Percentiles rank a stretch among this genome's conserved stretches.
Evolutionary conservation across 805 yeast genomes (phyloP).

Genomic region (Teunomyces gatunensis): DNA sequence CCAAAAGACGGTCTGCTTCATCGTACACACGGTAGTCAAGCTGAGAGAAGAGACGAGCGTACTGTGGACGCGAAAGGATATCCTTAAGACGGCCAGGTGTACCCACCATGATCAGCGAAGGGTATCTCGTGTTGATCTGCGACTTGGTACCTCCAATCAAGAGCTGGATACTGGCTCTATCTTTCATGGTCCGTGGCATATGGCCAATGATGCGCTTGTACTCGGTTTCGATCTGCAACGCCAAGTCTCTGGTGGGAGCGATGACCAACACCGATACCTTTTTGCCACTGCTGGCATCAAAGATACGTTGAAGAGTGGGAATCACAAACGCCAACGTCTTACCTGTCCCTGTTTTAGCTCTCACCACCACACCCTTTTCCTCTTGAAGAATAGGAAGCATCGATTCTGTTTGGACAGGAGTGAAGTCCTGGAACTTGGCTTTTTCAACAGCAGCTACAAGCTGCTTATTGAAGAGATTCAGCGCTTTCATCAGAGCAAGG

Average conservation of each 20-base stretch:
- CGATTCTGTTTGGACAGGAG: slow-evolving; percentile 68
- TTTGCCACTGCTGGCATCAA: slow-evolving; percentile 25
- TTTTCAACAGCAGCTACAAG: slow-evolving; percentile 30
- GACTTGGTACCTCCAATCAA: slow-evolving; percentile 66
- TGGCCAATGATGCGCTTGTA: slow-evolving; percentile 43
- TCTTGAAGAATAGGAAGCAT: slow-evolving; percentile 54
- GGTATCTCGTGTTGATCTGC: slow-evolving; percentile 24
- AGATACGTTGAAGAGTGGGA: slow-evolving; percentile 64
- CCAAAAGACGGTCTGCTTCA: slow-evolving; percentile 88
- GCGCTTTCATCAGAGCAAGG: not conserved
- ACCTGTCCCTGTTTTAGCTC: slow-evolving; percentile 96
- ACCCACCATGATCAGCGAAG: slow-evolving; percentile 70
- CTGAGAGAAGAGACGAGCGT: slow-evolving; percentile 46
- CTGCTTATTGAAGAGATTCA: not conserved
- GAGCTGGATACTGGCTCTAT: slow-evolving; percentile 23
- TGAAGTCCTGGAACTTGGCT: slow-evolving; percentile 52
- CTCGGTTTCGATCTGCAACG: slow-evolving; percentile 74
- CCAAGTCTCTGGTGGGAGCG: slow-evolving; percentile 91
- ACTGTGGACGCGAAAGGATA: slow-evolving; percentile 46
- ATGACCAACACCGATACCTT: slow-evolving; percentile 54
- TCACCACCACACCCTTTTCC: slow-evolving; percentile 68
- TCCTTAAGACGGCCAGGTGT: slow-evolving; percentile 87
- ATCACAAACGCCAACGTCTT: slow-evolving; percentile 87
- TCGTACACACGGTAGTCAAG: slow-evolving; percentile 73
- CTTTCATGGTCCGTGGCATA: slow-evolving; percentile 16